Evolutionary conservation across 1,284 basidiomycete species (phyloP).

Genomic region (Termitomyces sp.): DNA sequence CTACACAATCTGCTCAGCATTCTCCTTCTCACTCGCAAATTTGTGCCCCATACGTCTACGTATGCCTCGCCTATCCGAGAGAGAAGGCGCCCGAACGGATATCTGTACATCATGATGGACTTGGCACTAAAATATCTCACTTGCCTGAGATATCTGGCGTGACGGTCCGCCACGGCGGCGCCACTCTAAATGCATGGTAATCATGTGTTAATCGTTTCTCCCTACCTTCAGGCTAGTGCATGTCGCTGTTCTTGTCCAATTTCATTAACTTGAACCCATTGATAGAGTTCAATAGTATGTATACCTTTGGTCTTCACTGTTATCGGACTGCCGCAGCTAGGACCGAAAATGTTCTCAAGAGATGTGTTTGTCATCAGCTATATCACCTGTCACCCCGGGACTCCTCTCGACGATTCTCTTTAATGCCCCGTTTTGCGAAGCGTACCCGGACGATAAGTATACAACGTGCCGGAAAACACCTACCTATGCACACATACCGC

Average conservation of each 20-base stretch:
- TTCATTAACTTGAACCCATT: background rate
- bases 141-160: background rate
- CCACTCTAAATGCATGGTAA: background rate
- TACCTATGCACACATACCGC: background rate
- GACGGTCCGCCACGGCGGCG: background rate
- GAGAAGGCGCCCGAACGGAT: background rate
- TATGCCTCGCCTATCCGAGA: background rate
- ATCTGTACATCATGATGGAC: background rate
- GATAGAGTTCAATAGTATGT: too few species aligned
- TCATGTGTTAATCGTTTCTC: background rate
- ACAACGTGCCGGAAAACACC: too few species aligned
- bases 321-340: too few species aligned
- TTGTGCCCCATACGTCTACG: background rate
- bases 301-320: too few species aligned
- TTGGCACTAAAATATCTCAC: too few species aligned
- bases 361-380: background rate
- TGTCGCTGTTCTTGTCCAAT: background rate
- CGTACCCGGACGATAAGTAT: background rate
- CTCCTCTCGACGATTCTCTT: background rate
- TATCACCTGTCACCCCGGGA: background rate
- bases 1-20: background rate
- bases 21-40: background rate
- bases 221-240: background rate
- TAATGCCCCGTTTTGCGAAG: background rate
- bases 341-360: background rate